Conservation (phyloP, 1,139 yeast species). For the Sugiyamaella sp. region DNA sequence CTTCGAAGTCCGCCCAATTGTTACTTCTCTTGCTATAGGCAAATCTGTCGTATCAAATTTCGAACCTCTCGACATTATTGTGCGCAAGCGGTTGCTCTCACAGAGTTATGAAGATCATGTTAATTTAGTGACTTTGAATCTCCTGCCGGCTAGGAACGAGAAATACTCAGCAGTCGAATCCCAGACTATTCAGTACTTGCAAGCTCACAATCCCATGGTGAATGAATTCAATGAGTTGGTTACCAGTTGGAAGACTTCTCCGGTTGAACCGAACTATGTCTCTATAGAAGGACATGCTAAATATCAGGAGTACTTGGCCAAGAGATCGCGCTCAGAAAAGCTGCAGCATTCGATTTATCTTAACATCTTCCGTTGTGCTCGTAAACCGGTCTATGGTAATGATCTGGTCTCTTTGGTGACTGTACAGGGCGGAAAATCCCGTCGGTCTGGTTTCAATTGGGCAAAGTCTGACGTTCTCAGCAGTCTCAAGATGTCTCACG, state of each 20-base stretch:
- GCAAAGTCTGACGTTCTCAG: slow-evolving; percentile 32
- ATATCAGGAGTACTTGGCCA: slow-evolving; percentile 55
- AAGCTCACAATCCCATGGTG: slow-evolving; percentile 53
- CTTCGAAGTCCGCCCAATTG: slow-evolving; percentile 93
- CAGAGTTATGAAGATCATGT: slow-evolving; percentile 39
- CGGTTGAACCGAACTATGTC: slow-evolving; percentile 50
- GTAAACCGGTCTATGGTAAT: slow-evolving; percentile 42
- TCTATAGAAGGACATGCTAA: slow-evolving; percentile 64
- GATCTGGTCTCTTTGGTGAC: slow-evolving; percentile 24
- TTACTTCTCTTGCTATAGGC: slow-evolving; percentile 82
- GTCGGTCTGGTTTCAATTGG: slow-evolving; percentile 33
- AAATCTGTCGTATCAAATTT: slow-evolving; percentile 62
- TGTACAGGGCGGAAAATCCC: slow-evolving; percentile 6
- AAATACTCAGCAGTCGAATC: slow-evolving; percentile 53
- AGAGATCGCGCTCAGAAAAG: slow-evolving; percentile 54
- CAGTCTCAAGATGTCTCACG: slow-evolving; percentile 47
- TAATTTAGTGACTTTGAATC: slow-evolving; percentile 62
- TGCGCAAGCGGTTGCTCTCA: slow-evolving; percentile 47
- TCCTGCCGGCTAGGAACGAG: slow-evolving; percentile 58
- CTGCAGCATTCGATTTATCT: slow-evolving; percentile 63
- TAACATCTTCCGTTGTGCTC: slow-evolving; percentile 47
- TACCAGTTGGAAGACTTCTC: slow-evolving; percentile 23
- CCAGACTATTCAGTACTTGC: slow-evolving; percentile 49
- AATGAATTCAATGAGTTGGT: slow-evolving; percentile 31
- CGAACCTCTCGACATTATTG: slow-evolving; percentile 48